Conservation (phyloP, 2,329 filamentous ascomycete genomes). For the Exophiala sp. region DNA sequence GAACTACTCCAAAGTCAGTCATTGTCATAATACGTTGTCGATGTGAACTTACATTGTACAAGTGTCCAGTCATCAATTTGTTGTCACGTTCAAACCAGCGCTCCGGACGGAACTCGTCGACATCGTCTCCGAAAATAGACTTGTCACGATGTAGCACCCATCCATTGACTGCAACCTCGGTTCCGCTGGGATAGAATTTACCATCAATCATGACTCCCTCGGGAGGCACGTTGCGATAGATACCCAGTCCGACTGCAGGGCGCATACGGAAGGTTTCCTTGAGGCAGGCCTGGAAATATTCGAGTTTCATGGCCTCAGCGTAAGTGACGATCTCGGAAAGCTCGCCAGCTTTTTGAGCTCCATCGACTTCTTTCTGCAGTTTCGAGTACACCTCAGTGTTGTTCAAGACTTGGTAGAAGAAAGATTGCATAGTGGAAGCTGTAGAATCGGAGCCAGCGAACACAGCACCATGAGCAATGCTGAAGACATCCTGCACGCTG, state of each 20-base stretch:
- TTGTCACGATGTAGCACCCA: slow-evolving; percentile 44
- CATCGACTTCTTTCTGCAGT: slow-evolving; percentile 38
- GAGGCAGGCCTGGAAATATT: slow-evolving; percentile 26
- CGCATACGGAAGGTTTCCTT: slow-evolving; percentile 27
- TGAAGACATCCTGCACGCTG: slow-evolving; percentile 53
- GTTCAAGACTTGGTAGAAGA: slow-evolving; percentile 52
- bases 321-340: slow-evolving; percentile 25
- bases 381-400: slow-evolving; percentile 39
- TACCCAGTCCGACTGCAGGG: slow-evolving; percentile 29
- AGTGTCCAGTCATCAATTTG: slow-evolving; percentile 51
- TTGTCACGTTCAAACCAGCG: slow-evolving; percentile 41
- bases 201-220: slow-evolving; percentile 24
- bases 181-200: slow-evolving; percentile 21
- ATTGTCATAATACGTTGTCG: neutral
- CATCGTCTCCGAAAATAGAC: slow-evolving; percentile 39
- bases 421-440: slow-evolving; percentile 57
- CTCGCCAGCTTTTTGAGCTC: slow-evolving; percentile 16
- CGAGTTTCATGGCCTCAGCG: slow-evolving; percentile 24
- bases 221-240: slow-evolving; percentile 30
- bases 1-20: slow-evolving; percentile 35
- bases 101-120: slow-evolving; percentile 42
- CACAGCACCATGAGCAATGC: slow-evolving; percentile 54
- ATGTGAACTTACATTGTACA: slow-evolving; percentile 49
- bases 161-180: slow-evolving; percentile 29
- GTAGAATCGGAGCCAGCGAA: slow-evolving; percentile 58